Conservation (phyloP, 2,329 filamentous ascomycete species). For the Emmonsiellopsis sp. region DNA sequence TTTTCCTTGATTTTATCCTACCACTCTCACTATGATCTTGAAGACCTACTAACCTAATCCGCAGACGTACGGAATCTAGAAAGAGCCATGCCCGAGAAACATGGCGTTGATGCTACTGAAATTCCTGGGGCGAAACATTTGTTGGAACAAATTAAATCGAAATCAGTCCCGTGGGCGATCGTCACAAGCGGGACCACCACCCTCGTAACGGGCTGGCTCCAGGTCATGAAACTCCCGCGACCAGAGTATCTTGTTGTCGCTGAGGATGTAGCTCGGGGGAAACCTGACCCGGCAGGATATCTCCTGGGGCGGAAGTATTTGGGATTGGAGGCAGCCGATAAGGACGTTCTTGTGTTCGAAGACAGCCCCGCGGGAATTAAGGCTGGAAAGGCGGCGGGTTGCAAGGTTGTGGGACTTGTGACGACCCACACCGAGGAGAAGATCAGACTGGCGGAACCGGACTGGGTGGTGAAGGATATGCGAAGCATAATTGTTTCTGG, state of each 20-base stretch:
- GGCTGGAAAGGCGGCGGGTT: constrained; percentile 76
- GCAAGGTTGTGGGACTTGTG: constrained; percentile 68
- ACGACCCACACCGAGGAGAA: constrained; percentile 72
- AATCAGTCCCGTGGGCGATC: constrained; percentile 75
- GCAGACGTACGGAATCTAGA: not conserved
- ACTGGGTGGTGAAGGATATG: constrained; percentile 77
- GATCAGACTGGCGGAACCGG: constrained; percentile 62
- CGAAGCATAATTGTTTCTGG: constrained; percentile 48
- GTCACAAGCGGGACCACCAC: constrained; percentile 60
- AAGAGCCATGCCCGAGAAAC: not conserved
- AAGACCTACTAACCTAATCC: not conserved
- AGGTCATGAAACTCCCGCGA: constrained; percentile 53
- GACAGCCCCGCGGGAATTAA: constrained; percentile 78
- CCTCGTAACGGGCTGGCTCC: constrained; percentile 63
- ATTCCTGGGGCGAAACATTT: not conserved
- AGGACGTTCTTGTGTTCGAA: constrained; percentile 66
- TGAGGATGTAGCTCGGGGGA: constrained; percentile 64
- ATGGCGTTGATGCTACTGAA: not conserved
- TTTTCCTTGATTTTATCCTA: not conserved
- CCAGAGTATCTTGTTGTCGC: constrained; percentile 62
- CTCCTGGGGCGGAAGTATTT: constrained; percentile 56
- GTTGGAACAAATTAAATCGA: constrained; percentile 27
- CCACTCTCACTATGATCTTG: not conserved
- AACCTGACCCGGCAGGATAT: constrained; percentile 70
- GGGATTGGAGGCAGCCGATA: constrained; percentile 34